phyloP scores from a whole-genome alignment of 495 filamentous ascomycete species.

The Talaromyces adpressus region DNA sequence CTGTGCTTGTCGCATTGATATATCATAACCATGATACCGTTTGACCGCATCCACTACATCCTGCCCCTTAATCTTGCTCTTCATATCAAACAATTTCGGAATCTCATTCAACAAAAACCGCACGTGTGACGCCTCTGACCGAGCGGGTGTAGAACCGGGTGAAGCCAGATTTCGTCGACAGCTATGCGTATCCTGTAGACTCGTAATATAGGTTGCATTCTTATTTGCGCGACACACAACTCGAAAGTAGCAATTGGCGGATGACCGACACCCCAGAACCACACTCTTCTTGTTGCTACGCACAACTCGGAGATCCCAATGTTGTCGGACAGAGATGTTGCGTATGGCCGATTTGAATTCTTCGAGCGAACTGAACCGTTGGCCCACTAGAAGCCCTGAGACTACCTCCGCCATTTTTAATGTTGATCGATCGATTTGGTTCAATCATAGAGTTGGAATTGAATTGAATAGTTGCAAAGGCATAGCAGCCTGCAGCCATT shows the following conservation, averaged over 20 bases:
- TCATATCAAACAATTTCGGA: conserved; percentile 41
- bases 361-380: conserved; percentile 35
- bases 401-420: conserved; percentile 30
- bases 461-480: neutral
- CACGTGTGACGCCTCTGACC: conserved; percentile 42
- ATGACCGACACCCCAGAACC: conserved; percentile 38
- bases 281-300: conserved; percentile 44
- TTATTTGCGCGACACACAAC: conserved; percentile 42
- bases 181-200: conserved; percentile 37
- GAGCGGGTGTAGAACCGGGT: conserved; percentile 29
- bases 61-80: conserved; percentile 29
- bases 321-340: conserved; percentile 38
- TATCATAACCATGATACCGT: conserved; percentile 41
- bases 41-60: conserved; percentile 39
- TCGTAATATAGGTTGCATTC: conserved; percentile 41
- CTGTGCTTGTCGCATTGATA: conserved; percentile 40
- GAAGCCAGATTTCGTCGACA: conserved; percentile 30
- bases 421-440: neutral
- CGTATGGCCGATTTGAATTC: conserved; percentile 38
- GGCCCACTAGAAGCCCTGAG: conserved; percentile 39
- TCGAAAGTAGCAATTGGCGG: conserved; percentile 36
- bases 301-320: conserved; percentile 41
- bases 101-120: conserved; percentile 38
- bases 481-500: conserved; percentile 3
- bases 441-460: neutral